Evolutionary conservation across 169 alveolate genomes (phyloP), one percentile per base, ranked within the genome.

Genomic region (Theileria luwenshuni): DNA sequence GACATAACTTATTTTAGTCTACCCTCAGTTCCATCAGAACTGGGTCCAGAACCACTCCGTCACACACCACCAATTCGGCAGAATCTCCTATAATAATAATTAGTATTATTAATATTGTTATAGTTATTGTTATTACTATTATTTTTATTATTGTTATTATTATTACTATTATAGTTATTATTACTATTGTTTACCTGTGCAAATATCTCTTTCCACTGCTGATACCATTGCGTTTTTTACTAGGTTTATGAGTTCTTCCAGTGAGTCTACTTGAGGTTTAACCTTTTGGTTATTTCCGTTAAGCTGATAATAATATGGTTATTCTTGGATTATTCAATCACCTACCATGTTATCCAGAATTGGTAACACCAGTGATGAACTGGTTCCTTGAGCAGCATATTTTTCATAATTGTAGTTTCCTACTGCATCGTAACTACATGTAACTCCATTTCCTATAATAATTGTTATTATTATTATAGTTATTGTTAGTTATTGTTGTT

Each of bases 151-250:
- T 25, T 8, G 32, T 13, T n/a, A n/a, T n/a, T n/a, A n/a, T n/a
- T n/a, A n/a, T n/a, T n/a, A n/a, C 3, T 35, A 35, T 32, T 35
- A 52, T 43, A 27, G 10, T 49, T 30, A 32, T 45, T 48, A 32
- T 13, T 1, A 5, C 25, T 0, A 1, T 2, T 21, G 32, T 35
- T 33, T 63, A 79, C 98, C 98, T 52, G 98, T 95, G 80, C 93
- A 93, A 35, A 96, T 95, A 74, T 96, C 99, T 75, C 99, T 90
- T 80, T 95, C 97, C 43, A 95, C 93, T 8, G 96, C 96, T 59
- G 96, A 90, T 28, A 95, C 92, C 83, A 96, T 90, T 21, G 96
- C 92, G 79, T 94, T 98, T 63, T 92, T 93, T n/a, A 91, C 92
- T 49, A 95, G 76, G 63, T 94, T 91, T 32, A 94, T 94, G 33